Evolutionary conservation across 176 grass and related monocot species (phyloP), one percentile per base, ranked within the genome.

Genomic region (Avena eriantha): DNA sequence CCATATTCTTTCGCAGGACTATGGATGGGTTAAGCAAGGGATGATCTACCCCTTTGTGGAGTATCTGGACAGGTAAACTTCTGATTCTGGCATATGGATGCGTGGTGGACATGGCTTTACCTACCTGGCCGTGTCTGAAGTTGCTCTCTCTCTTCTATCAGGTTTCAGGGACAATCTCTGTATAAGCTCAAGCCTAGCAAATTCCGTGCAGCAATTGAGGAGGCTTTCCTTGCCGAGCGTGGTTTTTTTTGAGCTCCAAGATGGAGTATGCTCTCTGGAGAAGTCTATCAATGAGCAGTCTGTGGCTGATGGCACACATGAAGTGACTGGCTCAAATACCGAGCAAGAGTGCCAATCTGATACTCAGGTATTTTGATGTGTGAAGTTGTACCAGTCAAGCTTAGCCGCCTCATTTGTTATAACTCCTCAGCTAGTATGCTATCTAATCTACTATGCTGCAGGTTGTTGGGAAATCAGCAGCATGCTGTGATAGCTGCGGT

Each of bases 11-110:
- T 70, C 49, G 59, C 82, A 98, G 96, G 97, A 96, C 66, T 99
- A 96, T 26, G 92, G 92, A 81, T 99, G 97, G 97, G 77, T 96
- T 47, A 96, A 96, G 73, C 88, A 93, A 72, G 97, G 94, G 74
- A 90, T 90, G 88, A 87, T 99, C 16, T 96, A 93, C 85, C 92
- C 97, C 14, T 99, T 99, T 65, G 64, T 96, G 3, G 92, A 96
- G 14, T 91, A 92, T 83, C 81, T 99, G 15, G 97, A 96, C 35
- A 91, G 80, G 93, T 97, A 31, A 56, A 47, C 16, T 73, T 79
- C 73, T 64, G n/a, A 47, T 66, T 67, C 64, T 67, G 12, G 29
- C 64, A 72, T 72, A 5, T 17, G 2, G 26, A 71, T 1, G 10
- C 39, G 6, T 7, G 39, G 39, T 41, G 39, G 7, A 41, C 39